These are phyloP conservation scores for Diaporthe ilicicola DNA, from an alignment of 2,329 filamentous ascomycete species.

Conservation along the genomic window DNA sequence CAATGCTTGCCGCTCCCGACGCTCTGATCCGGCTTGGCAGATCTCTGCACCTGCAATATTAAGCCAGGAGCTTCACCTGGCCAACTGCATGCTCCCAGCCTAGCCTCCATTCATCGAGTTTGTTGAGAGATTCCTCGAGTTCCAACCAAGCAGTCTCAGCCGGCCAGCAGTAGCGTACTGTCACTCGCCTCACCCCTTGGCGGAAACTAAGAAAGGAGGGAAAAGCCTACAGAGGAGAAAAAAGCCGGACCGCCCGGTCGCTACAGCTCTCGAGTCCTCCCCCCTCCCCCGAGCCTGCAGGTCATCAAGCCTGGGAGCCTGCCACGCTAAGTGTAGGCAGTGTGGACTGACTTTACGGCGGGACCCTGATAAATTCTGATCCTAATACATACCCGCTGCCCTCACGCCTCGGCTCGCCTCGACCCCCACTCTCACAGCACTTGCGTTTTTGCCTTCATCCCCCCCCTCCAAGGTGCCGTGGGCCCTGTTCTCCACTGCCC, in stretches of 20 bases:
- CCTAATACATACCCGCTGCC: neutral
- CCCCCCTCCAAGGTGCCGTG: neutral
- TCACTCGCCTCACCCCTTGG: neutral
- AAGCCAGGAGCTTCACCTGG: conserved; percentile 9
- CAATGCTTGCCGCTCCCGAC: conserved; percentile 15
- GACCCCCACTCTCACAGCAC: conserved; percentile 1
- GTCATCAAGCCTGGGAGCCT: neutral
- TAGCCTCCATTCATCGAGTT: conserved; percentile 9
- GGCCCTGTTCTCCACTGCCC: conserved; percentile 2
- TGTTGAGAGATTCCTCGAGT: conserved; percentile 19
- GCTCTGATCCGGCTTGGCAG: conserved; percentile 23
- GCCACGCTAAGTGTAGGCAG: neutral
- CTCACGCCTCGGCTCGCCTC: conserved; percentile 6
- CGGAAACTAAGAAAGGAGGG: conserved; percentile 8
- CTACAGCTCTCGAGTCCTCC: neutral
- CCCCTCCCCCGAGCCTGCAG: neutral
- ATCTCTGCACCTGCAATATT: conserved; percentile 10
- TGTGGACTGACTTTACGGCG: neutral
- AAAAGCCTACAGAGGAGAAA: neutral
- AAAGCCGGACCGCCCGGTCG: neutral
- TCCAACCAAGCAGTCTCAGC: conserved; percentile 18
- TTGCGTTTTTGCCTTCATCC: neutral
- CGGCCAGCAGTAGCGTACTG: conserved; percentile 6
- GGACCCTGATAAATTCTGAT: conserved; percentile 21
- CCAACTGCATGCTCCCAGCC: conserved; percentile 4